phyloP scores from a whole-genome alignment of 345 rosid genomes.

The Pistacia integerrima region DNA sequence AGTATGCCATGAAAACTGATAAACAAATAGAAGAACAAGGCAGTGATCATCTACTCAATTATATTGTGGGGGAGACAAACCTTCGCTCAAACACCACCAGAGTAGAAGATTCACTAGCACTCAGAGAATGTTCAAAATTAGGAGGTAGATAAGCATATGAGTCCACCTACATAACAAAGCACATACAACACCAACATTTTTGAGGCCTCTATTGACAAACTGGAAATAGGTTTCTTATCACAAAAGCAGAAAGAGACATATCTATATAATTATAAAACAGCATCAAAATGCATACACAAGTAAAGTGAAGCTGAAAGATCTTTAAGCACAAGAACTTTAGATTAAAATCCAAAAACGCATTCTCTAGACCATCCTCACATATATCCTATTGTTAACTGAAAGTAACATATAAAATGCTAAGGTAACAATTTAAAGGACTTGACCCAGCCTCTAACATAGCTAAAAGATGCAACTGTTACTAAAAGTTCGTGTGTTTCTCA shows the following conservation, averaged over 20 bases:
- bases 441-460: neutral
- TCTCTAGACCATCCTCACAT: neutral
- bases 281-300: neutral
- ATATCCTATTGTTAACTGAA: neutral
- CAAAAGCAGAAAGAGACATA: constrained; percentile 8
- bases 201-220: neutral
- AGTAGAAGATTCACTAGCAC: constrained; percentile 60
- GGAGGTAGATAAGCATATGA: constrained; percentile 89
- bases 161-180: constrained; percentile 58
- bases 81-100: constrained; percentile 71
- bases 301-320: neutral
- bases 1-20: constrained; percentile 13
- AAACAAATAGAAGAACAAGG: constrained; percentile 5
- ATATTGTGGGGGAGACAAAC: constrained; percentile 33
- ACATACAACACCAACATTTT: constrained; percentile 9
- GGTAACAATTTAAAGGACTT: neutral
- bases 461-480: constrained; percentile 1
- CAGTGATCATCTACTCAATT: constrained; percentile 1
- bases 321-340: neutral
- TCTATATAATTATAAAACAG: neutral
- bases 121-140: constrained; percentile 59
- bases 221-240: neutral
- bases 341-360: neutral
- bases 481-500: constrained; percentile 1
- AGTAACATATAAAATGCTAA: neutral